Percentiles rank a stretch among this genome's conserved stretches.
These are phyloP conservation scores for Isabelozyma rhagii DNA, from an alignment of 805 yeast genomes.

Conservation along the genomic window DNA sequence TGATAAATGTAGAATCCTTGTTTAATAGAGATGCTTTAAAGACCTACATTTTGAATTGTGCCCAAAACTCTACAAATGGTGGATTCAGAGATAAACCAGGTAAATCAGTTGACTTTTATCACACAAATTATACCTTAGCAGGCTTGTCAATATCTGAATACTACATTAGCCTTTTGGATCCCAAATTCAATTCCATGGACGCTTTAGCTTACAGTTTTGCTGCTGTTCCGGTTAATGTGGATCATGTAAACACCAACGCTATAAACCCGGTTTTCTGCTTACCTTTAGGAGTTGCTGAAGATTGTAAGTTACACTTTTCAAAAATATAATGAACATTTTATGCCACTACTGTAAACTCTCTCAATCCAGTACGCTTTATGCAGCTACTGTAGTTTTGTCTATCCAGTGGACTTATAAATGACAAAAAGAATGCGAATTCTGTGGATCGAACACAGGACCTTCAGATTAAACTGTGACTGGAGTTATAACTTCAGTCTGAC, in stretches of 20 bases:
- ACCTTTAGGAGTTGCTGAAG: slow-evolving; percentile 42
- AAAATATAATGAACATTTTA: neutral
- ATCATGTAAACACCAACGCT: slow-evolving; percentile 9
- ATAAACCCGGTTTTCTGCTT: slow-evolving; percentile 61
- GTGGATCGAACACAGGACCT: slow-evolving; percentile 91
- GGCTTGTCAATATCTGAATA: slow-evolving; percentile 69
- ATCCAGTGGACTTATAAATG: neutral
- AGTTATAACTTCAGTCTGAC: slow-evolving; percentile 31
- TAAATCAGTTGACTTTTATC: slow-evolving; percentile 77
- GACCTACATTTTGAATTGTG: slow-evolving; percentile 68
- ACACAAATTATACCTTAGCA: slow-evolving; percentile 77
- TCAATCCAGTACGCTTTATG: too few relatives aligned
- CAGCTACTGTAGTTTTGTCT: too few relatives aligned
- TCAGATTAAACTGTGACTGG: slow-evolving; percentile 51
- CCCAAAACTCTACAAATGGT: slow-evolving; percentile 61
- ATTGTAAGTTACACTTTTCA: slow-evolving; percentile 12
- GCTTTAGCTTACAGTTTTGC: neutral
- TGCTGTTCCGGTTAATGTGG: neutral
- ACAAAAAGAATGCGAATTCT: slow-evolving; percentile 51
- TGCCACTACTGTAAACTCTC: neutral
- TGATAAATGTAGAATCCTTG: slow-evolving; percentile 21
- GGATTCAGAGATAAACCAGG: slow-evolving; percentile 92
- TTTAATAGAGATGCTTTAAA: slow-evolving; percentile 58
- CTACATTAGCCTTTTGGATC: neutral
- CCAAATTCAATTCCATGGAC: neutral